Evolutionary conservation across 2,329 filamentous ascomycete species (phyloP).

Genomic region (Hymenoscyphus linearis): DNA sequence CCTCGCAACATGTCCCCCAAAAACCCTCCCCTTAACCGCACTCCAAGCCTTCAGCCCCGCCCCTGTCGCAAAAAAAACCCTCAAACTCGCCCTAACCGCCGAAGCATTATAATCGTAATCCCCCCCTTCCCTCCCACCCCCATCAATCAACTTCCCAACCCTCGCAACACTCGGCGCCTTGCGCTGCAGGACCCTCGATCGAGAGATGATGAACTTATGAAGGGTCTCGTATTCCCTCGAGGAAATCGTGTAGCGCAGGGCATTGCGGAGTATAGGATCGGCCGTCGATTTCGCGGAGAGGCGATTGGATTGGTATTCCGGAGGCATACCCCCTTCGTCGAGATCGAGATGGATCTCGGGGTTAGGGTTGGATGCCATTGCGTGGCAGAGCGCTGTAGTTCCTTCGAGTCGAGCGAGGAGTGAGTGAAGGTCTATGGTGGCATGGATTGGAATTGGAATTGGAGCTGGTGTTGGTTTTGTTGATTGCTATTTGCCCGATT

Average conservation of each 20-base stretch:
- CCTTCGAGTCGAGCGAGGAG: too few species aligned
- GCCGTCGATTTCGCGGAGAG: slow-evolving; percentile 32
- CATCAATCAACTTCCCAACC: slow-evolving; percentile 41
- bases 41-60: slow-evolving; percentile 60
- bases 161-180: slow-evolving; percentile 50
- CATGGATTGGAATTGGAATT: too few species aligned
- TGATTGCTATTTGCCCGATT: background rate
- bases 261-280: slow-evolving; percentile 76
- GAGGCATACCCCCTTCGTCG: slow-evolving; percentile 14
- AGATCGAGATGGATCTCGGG: too few species aligned
- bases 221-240: slow-evolving; percentile 80
- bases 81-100: slow-evolving; percentile 64
- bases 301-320: slow-evolving; percentile 11
- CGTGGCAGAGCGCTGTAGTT: too few species aligned
- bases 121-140: slow-evolving; percentile 48
- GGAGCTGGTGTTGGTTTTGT: slow-evolving; percentile 31
- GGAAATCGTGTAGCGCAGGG: slow-evolving; percentile 79
- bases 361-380: slow-evolving; percentile 22
- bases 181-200: slow-evolving; percentile 53
- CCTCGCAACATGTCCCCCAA: slow-evolving; percentile 31
- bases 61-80: slow-evolving; percentile 62
- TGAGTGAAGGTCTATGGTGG: background rate
- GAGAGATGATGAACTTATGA: slow-evolving; percentile 76
- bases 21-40: slow-evolving; percentile 43
- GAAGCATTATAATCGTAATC: slow-evolving; percentile 58